Base-by-base conservation (phyloP, 768 basidiomycete species). In the Termitomyces sp. region DNA sequence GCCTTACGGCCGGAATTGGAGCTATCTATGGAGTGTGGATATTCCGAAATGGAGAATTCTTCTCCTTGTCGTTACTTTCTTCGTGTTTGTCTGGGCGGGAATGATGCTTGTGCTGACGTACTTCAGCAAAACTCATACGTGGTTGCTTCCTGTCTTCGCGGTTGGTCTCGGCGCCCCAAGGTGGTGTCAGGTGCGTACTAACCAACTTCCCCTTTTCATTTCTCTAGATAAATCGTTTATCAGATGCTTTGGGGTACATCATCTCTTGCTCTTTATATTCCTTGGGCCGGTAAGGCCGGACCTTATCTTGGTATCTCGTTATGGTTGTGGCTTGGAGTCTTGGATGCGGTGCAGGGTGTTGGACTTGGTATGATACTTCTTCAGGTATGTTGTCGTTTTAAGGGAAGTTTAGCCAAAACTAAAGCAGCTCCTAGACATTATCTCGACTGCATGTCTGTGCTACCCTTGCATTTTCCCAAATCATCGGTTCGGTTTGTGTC, bases 221-320 rank as follows among this genome's bases (percentile, higher is more conserved):
- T 39, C 43, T 13, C 24, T n/a, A n/a, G 16, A 39, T 22, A 36
- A 50, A 22, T 36, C 48, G 3, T 46, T 20, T 59, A 55, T 22
- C 55, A 86, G 84, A 96, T 94, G 85, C 74, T 94, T 47, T 97
- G 94, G 94, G 94, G 94, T 65, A 94, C 93, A 9, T 96, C 94
- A 5, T 94, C 92, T 32, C 81, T 97, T 44, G 94, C 92, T 4
- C 74, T 94, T 16, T 97, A 96, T 68, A 88, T 97, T 58, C 93
- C 94, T 5, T 97, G 94, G 94, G 94, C 90, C 2, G 93, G 94
- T 12, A 68, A 67, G 12, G 84, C 79, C 4, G 94, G 94, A 18
- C 92, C 94, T 24, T 97, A 95, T 68, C 84, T 96, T 55, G 92
- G 92, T 43, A 82, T 93, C 29, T 89, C 88, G 27, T 75, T 97